A percentile compares a stretch with the other conserved stretches of the same genome.
These are phyloP conservation scores for Rhododendron mucronatum DNA, from an alignment of 148 eudicot genomes.

Conservation along the genomic window DNA sequence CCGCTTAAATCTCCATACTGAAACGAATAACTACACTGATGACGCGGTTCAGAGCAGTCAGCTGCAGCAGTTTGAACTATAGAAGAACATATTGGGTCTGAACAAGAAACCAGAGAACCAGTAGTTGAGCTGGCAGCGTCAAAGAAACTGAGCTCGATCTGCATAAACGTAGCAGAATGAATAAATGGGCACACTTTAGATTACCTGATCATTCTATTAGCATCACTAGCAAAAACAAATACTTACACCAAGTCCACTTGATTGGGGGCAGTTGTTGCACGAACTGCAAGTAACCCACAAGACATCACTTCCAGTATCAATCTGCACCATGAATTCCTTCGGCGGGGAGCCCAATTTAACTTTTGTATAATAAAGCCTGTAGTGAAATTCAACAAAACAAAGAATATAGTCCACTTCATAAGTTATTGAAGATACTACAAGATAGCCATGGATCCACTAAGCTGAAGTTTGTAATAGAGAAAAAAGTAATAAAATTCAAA, in stretches of 20 bases:
- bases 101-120: conserved; percentile 59
- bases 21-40: conserved; percentile 70
- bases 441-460: background rate
- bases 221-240: conserved; percentile 11
- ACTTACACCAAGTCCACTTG: conserved; percentile 89
- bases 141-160: conserved; percentile 80
- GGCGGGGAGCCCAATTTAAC: conserved; percentile 91
- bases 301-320: conserved; percentile 95
- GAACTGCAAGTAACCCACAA: conserved; percentile 89
- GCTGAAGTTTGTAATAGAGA: background rate
- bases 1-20: conserved; percentile 94
- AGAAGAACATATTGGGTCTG: conserved; percentile 65
- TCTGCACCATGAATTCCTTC: conserved; percentile 95
- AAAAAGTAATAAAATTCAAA: background rate
- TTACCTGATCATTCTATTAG: background rate
- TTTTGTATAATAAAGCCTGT: conserved; percentile 84
- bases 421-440: background rate
- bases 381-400: conserved; percentile 13
- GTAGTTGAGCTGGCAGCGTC: conserved; percentile 72
- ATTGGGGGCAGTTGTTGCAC: conserved; percentile 71
- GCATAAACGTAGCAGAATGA: conserved; percentile 12
- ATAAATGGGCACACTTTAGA: background rate
- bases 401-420: background rate
- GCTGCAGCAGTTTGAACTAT: conserved; percentile 55
- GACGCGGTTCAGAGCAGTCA: conserved; percentile 52